Conservation (phyloP, 1,139 yeast genomes). For the Candida glucosophila region DNA sequence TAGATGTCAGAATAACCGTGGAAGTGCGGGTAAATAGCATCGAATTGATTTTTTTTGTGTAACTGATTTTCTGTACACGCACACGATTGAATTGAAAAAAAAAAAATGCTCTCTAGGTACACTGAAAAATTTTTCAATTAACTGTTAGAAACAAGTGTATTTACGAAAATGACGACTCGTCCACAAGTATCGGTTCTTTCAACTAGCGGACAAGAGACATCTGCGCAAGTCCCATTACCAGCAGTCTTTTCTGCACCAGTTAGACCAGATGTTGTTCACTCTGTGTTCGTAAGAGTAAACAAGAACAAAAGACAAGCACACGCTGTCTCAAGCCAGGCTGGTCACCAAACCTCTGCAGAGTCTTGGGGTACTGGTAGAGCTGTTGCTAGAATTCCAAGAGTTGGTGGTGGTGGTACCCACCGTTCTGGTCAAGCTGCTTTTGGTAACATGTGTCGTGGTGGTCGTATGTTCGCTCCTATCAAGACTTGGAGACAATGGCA, state of each 20-base stretch:
- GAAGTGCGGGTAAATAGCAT: no score
- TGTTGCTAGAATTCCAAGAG: constrained; percentile 99
- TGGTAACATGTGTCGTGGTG: constrained; percentile 99
- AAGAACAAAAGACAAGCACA: constrained; percentile 99
- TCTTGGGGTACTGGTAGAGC: constrained; percentile 99
- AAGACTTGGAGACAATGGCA: constrained; percentile 99
- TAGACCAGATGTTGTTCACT: constrained; percentile 98
- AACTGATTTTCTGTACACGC: no score
- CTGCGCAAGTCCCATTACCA: constrained; percentile 86
- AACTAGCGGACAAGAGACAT: constrained; percentile 79
- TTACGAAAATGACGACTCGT: constrained; percentile 59
- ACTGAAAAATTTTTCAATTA: no score
- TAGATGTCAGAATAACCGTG: no score
- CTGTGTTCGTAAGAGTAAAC: constrained; percentile 97
- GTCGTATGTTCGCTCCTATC: constrained; percentile 99
- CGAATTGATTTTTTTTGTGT: no score
- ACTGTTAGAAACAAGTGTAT: no score
- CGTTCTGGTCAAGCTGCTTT: constrained; percentile 99
- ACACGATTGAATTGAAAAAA: no score
- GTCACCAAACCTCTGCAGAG: constrained; percentile 99
- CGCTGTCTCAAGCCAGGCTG: constrained; percentile 98
- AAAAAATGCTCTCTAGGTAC: no score
- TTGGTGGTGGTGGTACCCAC: constrained; percentile 99
- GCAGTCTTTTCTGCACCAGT: constrained; percentile 99
- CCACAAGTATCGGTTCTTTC: constrained; percentile 97